Evolutionary conservation across 129 eudicot species (phyloP).

Genomic region (Flaveria trinervia): DNA sequence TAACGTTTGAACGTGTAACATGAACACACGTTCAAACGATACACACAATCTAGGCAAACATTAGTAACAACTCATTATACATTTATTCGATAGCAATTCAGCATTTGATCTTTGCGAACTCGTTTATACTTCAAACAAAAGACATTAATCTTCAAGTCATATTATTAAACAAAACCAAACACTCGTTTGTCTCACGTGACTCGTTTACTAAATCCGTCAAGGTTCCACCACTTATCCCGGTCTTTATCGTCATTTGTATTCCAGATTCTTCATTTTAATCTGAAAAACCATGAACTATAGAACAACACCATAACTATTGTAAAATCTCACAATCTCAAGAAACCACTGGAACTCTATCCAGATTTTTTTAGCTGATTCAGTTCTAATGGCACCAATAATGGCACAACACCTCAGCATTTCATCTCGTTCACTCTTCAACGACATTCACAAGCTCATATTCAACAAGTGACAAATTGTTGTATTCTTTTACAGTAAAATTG

Average conservation of each 20-base stretch:
- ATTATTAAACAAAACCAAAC: too few relatives aligned
- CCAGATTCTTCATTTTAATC: constrained; percentile 28
- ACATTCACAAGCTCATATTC: constrained; percentile 73
- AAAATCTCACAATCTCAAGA: constrained; percentile 25
- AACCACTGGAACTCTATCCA: constrained; percentile 16
- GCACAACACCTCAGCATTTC: constrained; percentile 19
- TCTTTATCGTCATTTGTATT: neutral
- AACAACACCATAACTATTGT: neutral
- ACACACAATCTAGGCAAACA: too few relatives aligned
- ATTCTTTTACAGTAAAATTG: constrained; percentile 54
- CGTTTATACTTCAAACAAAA: too few relatives aligned
- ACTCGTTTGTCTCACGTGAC: too few relatives aligned
- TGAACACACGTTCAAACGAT: too few relatives aligned
- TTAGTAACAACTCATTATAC: too few relatives aligned
- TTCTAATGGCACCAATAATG: constrained; percentile 33
- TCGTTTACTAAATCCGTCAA: too few relatives aligned
- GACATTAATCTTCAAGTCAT: too few relatives aligned
- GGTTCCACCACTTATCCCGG: too few relatives aligned
- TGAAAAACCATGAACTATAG: constrained; percentile 21
- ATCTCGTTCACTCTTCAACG: constrained; percentile 48
- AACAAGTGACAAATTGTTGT: constrained; percentile 60
- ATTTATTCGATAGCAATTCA: too few relatives aligned
- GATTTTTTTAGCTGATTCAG: constrained; percentile 35
- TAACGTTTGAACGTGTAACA: too few relatives aligned
- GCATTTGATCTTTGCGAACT: too few relatives aligned